Evolutionary conservation across 192 early-diverging fungal species (phyloP).

Genomic region (Thoreauomyces humboldtii): DNA sequence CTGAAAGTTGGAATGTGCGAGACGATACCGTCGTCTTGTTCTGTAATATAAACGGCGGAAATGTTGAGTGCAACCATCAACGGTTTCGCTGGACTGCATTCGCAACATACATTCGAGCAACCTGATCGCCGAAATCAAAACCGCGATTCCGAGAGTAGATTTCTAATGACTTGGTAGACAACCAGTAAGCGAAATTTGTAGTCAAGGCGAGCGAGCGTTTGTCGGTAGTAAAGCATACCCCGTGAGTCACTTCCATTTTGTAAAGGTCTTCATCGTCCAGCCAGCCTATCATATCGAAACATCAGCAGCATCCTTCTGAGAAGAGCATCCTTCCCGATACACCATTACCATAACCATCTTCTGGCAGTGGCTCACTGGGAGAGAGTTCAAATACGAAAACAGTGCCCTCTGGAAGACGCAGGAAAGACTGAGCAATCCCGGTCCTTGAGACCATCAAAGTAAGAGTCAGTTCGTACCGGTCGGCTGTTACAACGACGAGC

Average conservation of each 20-base stretch:
- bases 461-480: too few species aligned
- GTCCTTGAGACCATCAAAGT: too few species aligned
- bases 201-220: background rate
- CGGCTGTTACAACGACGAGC: background rate
- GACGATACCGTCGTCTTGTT: conserved; percentile 24
- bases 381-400: conserved; percentile 31
- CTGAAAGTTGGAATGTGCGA: conserved; percentile 27
- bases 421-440: too few species aligned
- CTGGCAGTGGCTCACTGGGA: conserved; percentile 22
- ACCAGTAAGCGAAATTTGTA: background rate
- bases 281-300: conserved; percentile 25
- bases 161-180: conserved; percentile 33
- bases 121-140: conserved; percentile 21
- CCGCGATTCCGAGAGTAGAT: conserved; percentile 29
- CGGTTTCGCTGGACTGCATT: background rate
- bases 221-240: background rate
- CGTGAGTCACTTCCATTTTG: background rate
- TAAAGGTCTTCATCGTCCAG: conserved; percentile 34
- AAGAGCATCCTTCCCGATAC: too few species aligned
- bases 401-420: conserved; percentile 26
- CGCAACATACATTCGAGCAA: conserved; percentile 13
- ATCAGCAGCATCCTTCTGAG: background rate
- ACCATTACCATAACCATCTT: conserved; percentile 37
- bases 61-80: background rate
- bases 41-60: background rate